Base-by-base conservation (phyloP, 208 protist genomes). In the Porcisia hertigi region DNA sequence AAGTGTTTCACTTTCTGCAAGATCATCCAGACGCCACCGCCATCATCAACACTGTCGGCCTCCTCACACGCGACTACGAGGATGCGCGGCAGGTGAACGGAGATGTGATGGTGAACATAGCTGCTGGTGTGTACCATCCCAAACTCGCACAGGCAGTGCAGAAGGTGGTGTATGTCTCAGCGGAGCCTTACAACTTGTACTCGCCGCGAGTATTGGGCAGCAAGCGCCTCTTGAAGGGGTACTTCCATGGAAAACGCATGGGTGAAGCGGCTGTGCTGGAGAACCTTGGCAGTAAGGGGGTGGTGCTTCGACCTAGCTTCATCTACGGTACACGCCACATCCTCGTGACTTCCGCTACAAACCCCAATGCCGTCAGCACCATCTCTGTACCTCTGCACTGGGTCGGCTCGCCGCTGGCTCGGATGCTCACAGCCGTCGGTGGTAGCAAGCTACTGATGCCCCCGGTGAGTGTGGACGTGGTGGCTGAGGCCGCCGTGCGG, bases 321-420 rank as follows among this genome's bases (percentile, higher is more conserved):
- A 92, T 97, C 63, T 92, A 95, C 73, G 93, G 93, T 81, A 92
- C 86, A 18, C 88, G 88, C n/a, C 89, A 90, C 69, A 23, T 87
- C 34, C 34, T 73, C 39, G 8, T 90, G 0, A 59, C 74, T 34
- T 79, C 73, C 5, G 74, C 77, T 14, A 60, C 66, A 8, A 79
- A 78, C 41, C 70, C 76, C 2, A 36, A 55, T 55, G 81, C 80
- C 23, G 77, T 79, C 5, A 84, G 88, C 73, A 85, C 70, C 36
- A 11, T 92, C 18, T 82, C 88, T 43, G 23, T 96, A n/a, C 92
- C 92, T 23, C 86, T 96, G 34, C 52, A 80, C 69, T 63, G 89
- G 59, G n/a, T 94, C 1, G 93, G 91, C 7, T 67, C 73, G 41
- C 93, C 93, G 7, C 63, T 94, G 20, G 89, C 93, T 63, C 73